phyloP scores from a whole-genome alignment of 1,139 yeast genomes.

The Nematodospora anomalae region DNA sequence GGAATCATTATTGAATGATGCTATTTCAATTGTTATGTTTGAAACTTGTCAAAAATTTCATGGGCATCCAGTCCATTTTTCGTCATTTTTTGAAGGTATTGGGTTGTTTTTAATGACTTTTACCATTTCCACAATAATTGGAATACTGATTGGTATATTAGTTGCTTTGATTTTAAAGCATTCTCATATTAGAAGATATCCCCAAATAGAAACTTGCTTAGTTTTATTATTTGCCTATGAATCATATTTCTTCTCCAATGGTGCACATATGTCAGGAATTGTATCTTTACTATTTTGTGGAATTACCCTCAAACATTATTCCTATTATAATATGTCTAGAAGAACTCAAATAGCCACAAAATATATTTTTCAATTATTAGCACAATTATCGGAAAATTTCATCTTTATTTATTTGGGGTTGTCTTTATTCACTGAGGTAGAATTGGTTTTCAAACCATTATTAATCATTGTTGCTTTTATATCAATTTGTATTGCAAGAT shows the following conservation, averaged over 20 bases:
- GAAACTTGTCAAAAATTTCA: conserved; percentile 97
- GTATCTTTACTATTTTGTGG: conserved; percentile 95
- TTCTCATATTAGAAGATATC: conserved; percentile 88
- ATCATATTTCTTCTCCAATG: conserved; percentile 95
- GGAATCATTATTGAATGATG: conserved; percentile 92
- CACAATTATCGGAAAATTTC: conserved; percentile 94
- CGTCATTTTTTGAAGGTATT: conserved; percentile 87
- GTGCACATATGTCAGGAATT: conserved; percentile 99
- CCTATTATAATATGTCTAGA: conserved; percentile 95
- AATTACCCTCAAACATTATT: conserved; percentile 93
- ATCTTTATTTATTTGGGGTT: conserved; percentile 93
- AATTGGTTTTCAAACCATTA: conserved; percentile 89
- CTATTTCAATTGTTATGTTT: conserved; percentile 98
- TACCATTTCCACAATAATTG: conserved; percentile 89
- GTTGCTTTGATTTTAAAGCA: conserved; percentile 91
- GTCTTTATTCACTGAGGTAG: conserved; percentile 93
- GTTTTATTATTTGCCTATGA: conserved; percentile 91
- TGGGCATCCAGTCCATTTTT: conserved; percentile 72
- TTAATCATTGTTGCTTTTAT: conserved; percentile 86
- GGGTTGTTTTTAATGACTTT: conserved; percentile 93
- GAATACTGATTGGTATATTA: conserved; percentile 80
- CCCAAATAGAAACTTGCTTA: conserved; percentile 93
- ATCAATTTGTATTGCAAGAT: conserved; percentile 91
- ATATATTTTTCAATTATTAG: conserved; percentile 88
- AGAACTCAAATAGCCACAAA: conserved; percentile 96